Evolutionary conservation across 73 alveolate species (phyloP).

Genomic region (Halteria grandinella): DNA sequence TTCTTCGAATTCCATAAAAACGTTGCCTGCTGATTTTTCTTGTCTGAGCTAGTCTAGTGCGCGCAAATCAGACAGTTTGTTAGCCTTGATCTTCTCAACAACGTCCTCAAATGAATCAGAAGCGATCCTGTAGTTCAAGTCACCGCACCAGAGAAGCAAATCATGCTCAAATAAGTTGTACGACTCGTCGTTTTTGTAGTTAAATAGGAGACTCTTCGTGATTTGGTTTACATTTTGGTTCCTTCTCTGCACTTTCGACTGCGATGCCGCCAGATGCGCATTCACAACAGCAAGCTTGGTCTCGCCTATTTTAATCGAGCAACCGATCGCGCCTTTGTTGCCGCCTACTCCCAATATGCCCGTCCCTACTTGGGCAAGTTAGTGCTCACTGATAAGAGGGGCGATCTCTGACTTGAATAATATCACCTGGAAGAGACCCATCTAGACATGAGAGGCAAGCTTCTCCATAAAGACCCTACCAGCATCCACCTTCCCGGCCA

Average conservation of each 20-base stretch:
- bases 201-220: slow-evolving; percentile 22
- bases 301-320: slow-evolving; percentile 51
- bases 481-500: slow-evolving; percentile 8
- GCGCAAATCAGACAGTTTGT: slow-evolving; percentile 55
- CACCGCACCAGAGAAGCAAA: slow-evolving; percentile 64
- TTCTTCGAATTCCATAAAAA: slow-evolving; percentile 70
- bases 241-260: slow-evolving; percentile 39
- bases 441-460: slow-evolving; percentile 23
- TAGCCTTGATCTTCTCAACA: slow-evolving; percentile 38
- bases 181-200: slow-evolving; percentile 6
- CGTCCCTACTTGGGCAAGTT: slow-evolving; percentile 15
- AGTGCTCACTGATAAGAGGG: not conserved
- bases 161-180: slow-evolving; percentile 59
- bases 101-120: slow-evolving; percentile 37
- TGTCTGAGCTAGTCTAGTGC: slow-evolving; percentile 71
- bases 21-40: slow-evolving; percentile 66
- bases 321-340: slow-evolving; percentile 67
- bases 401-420: slow-evolving; percentile 18
- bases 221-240: slow-evolving; percentile 27
- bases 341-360: slow-evolving; percentile 63
- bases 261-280: slow-evolving; percentile 59
- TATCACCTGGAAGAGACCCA: slow-evolving; percentile 29
- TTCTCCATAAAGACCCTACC: slow-evolving; percentile 26
- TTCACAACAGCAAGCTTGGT: slow-evolving; percentile 34
- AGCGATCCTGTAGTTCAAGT: slow-evolving; percentile 63